Conservation (phyloP, 176 grass and related monocot species). For the Cenchrus fungigraminus region DNA sequence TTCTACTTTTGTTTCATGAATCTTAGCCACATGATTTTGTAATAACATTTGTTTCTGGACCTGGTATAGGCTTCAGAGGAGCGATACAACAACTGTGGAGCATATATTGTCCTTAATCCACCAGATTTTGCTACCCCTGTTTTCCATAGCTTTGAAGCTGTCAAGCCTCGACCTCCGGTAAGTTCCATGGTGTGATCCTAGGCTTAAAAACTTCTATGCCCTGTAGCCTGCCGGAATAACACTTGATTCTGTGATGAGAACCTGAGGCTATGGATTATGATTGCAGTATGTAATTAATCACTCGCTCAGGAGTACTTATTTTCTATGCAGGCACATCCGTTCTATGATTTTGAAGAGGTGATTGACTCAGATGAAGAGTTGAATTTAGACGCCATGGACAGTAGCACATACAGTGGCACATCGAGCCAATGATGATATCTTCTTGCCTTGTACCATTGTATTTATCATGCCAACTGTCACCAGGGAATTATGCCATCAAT, state of each 20-base stretch:
- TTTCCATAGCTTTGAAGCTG: conserved; percentile 91
- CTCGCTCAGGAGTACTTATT: neutral
- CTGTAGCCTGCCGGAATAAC: neutral
- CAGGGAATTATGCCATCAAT: neutral
- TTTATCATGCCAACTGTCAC: conserved; percentile 1
- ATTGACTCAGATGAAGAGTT: conserved; percentile 97
- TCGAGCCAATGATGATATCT: conserved; percentile 33
- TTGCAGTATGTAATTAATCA: neutral
- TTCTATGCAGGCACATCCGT: conserved; percentile 64
- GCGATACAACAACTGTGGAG: conserved; percentile 79
- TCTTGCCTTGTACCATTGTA: conserved; percentile 37
- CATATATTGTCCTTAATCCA: conserved; percentile 83
- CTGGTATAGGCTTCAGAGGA: conserved; percentile 69
- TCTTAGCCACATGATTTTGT: neutral
- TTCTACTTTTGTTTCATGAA: neutral
- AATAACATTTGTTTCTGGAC: neutral
- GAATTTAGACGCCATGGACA: conserved; percentile 79
- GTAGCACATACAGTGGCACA: conserved; percentile 62
- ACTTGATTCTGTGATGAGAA: neutral
- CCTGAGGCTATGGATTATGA: neutral
- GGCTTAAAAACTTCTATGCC: neutral
- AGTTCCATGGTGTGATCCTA: conserved; percentile 2
- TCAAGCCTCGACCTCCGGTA: conserved; percentile 88
- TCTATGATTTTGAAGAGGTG: conserved; percentile 87
- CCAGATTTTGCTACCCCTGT: conserved; percentile 84